Base-by-base conservation (phyloP, 2,329 filamentous ascomycete species). In the Epicoccum sorghinum region DNA sequence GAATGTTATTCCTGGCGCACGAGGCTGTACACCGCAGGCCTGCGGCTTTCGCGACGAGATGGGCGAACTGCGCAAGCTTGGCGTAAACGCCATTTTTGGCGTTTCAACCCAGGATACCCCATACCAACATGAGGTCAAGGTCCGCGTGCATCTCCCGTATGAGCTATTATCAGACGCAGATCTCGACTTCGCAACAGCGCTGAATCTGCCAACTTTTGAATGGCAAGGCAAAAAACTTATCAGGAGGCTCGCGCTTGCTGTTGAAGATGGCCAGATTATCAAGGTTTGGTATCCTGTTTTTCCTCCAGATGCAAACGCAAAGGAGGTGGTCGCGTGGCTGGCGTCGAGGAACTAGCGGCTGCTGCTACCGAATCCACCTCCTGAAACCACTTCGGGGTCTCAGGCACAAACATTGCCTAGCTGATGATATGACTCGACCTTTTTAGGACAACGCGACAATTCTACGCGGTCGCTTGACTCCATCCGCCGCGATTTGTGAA, bases 271-370 rank as follows among this genome's bases (percentile, higher is more conserved):
- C 5, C 73, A 64, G 59, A 68, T 79, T 32, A 57, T 72, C 39
- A 75, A 74, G 58, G 70, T 76, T 14, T 78, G 71, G 67, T 79
- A 78, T 68, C 76, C 74, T n/a, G 75, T 78, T 75, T 78, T 59
- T 73, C 57, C 76, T 44, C 74, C 77, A 13, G 69, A 77, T 57
- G 61, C 69, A 53, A 78, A 72, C 58, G 75, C 76, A 8, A 68
- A 69, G 52, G 69, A 76, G 50, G 69, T 77, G 32, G 58, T 75
- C 47, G 62, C 66, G 55, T 79, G 70, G 70, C 58, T 67, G 45
- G 52, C 57, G 60, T 46, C 39, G 60, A 60, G 44, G 59, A 61
- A 62, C 56, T 66, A 64, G 60, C 54, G 57, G 50, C 53, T 42
- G 55, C 57, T 62, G 49, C 57, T 61, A 63, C 58, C 55, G 32